Evolutionary conservation across 140 eudicot species (phyloP).

Genomic region (Flaveria floridana): DNA sequence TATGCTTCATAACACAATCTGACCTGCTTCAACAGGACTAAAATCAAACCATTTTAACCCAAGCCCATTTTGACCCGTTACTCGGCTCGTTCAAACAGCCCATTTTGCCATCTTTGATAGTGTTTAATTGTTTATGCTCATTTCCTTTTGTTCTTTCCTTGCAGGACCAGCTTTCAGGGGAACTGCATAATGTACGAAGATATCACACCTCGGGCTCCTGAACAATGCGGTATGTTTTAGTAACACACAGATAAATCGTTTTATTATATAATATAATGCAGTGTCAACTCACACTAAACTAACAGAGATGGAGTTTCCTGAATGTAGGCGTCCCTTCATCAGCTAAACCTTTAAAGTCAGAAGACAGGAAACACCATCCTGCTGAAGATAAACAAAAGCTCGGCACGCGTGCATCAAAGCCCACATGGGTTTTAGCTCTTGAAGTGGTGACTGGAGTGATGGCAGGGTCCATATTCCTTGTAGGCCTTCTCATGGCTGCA

Average conservation of each 20-base stretch:
- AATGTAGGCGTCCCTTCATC: conserved; percentile 48
- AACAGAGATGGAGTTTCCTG: background rate
- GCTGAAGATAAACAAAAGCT: conserved; percentile 38
- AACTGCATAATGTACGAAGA: conserved; percentile 78
- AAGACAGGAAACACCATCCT: conserved; percentile 44
- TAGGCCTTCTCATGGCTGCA: conserved; percentile 42
- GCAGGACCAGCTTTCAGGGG: conserved; percentile 82
- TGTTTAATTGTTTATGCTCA: conserved; percentile 13
- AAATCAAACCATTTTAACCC: too few relatives aligned
- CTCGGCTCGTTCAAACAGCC: background rate
- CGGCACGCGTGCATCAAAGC: conserved; percentile 46
- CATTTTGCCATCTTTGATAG: background rate
- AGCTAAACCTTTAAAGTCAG: conserved; percentile 41
- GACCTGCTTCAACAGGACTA: too few relatives aligned
- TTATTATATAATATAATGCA: background rate
- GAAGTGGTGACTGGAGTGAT: conserved; percentile 77
- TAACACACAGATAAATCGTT: background rate
- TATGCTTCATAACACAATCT: too few relatives aligned
- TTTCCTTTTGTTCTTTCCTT: conserved; percentile 7
- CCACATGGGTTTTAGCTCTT: conserved; percentile 64
- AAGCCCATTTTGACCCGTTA: too few relatives aligned
- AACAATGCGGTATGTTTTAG: conserved; percentile 64
- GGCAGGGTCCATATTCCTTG: conserved; percentile 55
- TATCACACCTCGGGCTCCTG: conserved; percentile 54
- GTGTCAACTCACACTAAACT: background rate